phyloP scores from a whole-genome alignment of 2,329 filamentous ascomycete genomes.

The Cucurbitaria berberidis region DNA sequence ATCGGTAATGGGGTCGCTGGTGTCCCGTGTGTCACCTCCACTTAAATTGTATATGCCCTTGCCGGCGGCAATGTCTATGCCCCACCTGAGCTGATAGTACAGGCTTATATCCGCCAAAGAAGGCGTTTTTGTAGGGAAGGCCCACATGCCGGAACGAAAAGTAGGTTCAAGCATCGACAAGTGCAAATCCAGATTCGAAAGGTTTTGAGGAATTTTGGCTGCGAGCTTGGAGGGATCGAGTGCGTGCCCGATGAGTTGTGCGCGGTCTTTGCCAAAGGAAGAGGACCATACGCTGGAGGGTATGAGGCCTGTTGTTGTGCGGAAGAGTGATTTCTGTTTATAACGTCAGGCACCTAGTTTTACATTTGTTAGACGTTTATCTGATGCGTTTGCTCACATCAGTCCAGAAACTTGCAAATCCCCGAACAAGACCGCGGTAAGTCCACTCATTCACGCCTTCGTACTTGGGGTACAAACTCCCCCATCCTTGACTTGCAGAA shows the following conservation, averaged over 20 bases:
- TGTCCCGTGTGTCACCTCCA: slow-evolving; percentile 41
- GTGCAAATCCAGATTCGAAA: slow-evolving; percentile 47
- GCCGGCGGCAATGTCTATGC: slow-evolving; percentile 46
- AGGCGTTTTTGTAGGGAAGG: slow-evolving; percentile 44
- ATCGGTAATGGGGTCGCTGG: slow-evolving; percentile 18
- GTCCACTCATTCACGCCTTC: slow-evolving; percentile 32
- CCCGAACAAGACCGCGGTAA: slow-evolving; percentile 47
- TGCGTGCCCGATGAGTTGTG: slow-evolving; percentile 48
- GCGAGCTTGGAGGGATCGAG: slow-evolving; percentile 48
- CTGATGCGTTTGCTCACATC: slow-evolving; percentile 40
- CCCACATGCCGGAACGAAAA: slow-evolving; percentile 41
- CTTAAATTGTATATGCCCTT: slow-evolving; percentile 45
- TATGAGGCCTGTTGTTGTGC: slow-evolving; percentile 50
- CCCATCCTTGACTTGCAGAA: slow-evolving; percentile 34
- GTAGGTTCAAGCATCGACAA: slow-evolving; percentile 46
- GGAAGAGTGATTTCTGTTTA: slow-evolving; percentile 44
- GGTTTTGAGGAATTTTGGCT: slow-evolving; percentile 48
- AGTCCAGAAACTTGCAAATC: slow-evolving; percentile 51
- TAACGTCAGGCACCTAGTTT: too few species aligned
- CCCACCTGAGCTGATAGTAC: slow-evolving; percentile 51
- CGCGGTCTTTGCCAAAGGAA: slow-evolving; percentile 49
- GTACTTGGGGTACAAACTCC: slow-evolving; percentile 44
- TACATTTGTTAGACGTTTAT: too few species aligned
- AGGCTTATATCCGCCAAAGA: slow-evolving; percentile 47
- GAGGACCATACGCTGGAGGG: slow-evolving; percentile 49